Evolutionary conservation across 2,329 filamentous ascomycete genomes (phyloP), one percentile per base, ranked within the genome.

Genomic region (Davidsoniella australis): DNA sequence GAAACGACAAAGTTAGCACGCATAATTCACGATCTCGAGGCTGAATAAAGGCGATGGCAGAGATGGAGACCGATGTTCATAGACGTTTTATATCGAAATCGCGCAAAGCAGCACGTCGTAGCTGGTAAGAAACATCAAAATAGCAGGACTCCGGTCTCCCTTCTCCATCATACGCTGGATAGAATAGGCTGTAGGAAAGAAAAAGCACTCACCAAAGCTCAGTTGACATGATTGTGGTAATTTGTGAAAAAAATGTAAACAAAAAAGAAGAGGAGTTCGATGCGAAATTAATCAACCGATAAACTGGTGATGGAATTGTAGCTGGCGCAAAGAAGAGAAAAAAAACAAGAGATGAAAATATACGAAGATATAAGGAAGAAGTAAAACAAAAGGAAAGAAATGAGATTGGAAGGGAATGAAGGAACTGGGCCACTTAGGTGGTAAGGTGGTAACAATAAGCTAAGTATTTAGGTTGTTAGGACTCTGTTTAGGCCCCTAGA

Each of bases 131-230:
- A 33, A 23, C 20, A 23, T n/a, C 10, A 41, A 29, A 18, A 37
- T 24, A 33, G 12, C 16, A 14, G 8, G 5, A 42, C 24, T 56
- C 58, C 57, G 59, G 59, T 55, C 56, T 54, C 26, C 16, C 9
- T 16, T 6, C 29, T 33, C 12, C 29, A 17, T 44, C 24, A 26
- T 24, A 18, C 26, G 14, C 29, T 56, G 26, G 40, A 57, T 23
- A 4, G 20, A 58, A 17, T 9, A 40, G 47, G 37, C 44, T n/a
- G 37, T n/a, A 49, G 57, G 55, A 61, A 60, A 4, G 20, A 61
- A 55, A 62, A 53, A 47, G 63, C 63, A 78, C 82, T 70, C 75
- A 91, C 85, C 85, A 91, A 66, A 82, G 75, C 72, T 88, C 83
- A 61, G 81, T 71, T 65, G 78, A 68, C 84, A 91, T 89, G 62